phyloP scores from a whole-genome alignment of 1,284 basidiomycete genomes.

The Puccinia coronata region DNA sequence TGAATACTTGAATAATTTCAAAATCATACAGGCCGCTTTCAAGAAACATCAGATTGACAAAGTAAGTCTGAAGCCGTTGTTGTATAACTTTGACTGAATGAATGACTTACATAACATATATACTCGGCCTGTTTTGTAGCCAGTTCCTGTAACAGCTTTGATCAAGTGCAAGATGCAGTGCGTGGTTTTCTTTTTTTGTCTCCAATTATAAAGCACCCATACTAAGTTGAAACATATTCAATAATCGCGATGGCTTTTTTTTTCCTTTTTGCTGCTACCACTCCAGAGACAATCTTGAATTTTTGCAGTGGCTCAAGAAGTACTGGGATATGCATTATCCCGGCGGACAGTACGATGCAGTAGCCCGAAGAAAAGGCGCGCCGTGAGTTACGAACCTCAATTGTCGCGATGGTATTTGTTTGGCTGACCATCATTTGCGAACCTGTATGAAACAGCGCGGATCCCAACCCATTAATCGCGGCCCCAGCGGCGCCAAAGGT shows the following conservation, averaged over 20 bases:
- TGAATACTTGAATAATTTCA: conserved; percentile 92
- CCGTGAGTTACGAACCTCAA: conserved; percentile 51
- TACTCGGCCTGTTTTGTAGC: conserved; percentile 62
- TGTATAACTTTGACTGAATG: not conserved
- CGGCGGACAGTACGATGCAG: conserved; percentile 85
- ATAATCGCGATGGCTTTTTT: not conserved
- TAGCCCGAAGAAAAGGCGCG: conserved; percentile 74
- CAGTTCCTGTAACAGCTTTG: conserved; percentile 87
- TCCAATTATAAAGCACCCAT: too few species aligned
- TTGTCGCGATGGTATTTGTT: not conserved
- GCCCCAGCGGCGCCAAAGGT: conserved; percentile 39
- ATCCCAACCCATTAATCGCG: conserved; percentile 45
- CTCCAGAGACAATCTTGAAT: conserved; percentile 91
- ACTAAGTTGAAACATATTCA: too few species aligned
- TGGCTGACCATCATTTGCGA: not conserved
- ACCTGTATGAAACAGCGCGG: conserved; percentile 20
- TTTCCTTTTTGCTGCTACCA: not conserved
- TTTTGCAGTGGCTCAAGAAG: conserved; percentile 93
- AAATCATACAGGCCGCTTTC: conserved; percentile 72
- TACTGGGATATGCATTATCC: conserved; percentile 93
- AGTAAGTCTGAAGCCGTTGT: not conserved
- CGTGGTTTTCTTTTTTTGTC: conserved; percentile 57
- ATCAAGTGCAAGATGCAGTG: conserved; percentile 99
- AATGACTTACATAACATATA: not conserved
- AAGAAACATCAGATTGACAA: conserved; percentile 52